Evolutionary conservation across 1,139 yeast genomes (phyloP), one percentile per base, ranked within the genome.

Genomic region (Geotrichum carabidarum): DNA sequence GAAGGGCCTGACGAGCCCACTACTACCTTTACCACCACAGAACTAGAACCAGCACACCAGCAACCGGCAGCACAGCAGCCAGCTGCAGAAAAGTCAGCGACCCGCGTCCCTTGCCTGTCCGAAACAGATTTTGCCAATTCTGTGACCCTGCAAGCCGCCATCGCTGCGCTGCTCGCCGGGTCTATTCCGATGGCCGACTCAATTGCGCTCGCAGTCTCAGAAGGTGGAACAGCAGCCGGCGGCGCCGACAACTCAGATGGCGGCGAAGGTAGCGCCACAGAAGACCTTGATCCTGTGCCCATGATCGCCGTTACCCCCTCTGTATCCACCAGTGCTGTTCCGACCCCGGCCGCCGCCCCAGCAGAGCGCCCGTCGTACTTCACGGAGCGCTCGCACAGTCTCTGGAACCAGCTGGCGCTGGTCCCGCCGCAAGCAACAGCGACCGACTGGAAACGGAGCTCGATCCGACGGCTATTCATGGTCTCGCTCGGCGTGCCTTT

Each of bases 401-500:
- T 70, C 27, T 71, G 73, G 74, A 64, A 65, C 50, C 71, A 68
- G 51, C 60, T 70, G 32, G 66, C 70, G 27, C 65, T 61, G 8
- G 59, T 59, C 2, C 54, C 63, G 8, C 65, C 64, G 2, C 61
- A 62, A 30, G 45, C 60, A 59, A 54, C 59, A 6, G 59, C 58
- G 8, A 58, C 59, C n/a, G 81, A 79, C 61, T 84, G 89, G 89
- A 73, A 74, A 37, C 74, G 75, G 55, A 80, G 81, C 70, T 75
- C 79, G 36, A 75, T 82, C 31, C 77, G 88, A 43, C 79, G 82
- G 60, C 75, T 77, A 59, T 67, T 84, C 48, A 71, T 84, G 45
- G 74, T 81, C 14, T 75, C 79, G 12, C 69, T 83, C 43, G 86
- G 86, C 0, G 76, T 83, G 8, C 86, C 86, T 0, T 75, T 82